Percentiles rank a stretch among this genome's conserved stretches.
Conservation (phyloP, 345 rosid species). For the Cardamine resedifolia region DNA sequence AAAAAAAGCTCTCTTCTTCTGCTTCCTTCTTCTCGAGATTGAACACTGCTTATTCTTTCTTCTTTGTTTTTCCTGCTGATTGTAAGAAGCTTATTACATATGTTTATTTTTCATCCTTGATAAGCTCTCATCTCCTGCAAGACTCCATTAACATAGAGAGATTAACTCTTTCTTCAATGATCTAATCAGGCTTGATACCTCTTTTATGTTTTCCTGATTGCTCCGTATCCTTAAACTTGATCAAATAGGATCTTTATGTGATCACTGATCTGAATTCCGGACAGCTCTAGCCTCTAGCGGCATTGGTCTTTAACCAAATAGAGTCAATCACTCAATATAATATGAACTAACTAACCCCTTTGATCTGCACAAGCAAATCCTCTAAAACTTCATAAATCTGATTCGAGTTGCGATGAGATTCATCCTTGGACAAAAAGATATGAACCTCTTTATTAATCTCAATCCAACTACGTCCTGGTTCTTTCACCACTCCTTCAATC, state of each 20-base stretch:
- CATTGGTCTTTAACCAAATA: constrained; percentile 4
- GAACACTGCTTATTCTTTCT: background rate
- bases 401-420: constrained; percentile 42
- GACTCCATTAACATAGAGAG: background rate
- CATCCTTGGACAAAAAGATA: constrained; percentile 60
- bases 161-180: constrained; percentile 1
- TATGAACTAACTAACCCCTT: constrained; percentile 32
- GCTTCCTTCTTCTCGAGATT: constrained; percentile 2
- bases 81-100: background rate
- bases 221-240: background rate
- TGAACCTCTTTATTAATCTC: constrained; percentile 44
- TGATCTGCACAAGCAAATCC: constrained; percentile 51
- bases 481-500: constrained; percentile 56
- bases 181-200: background rate
- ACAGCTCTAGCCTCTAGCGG: constrained; percentile 13
- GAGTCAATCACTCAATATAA: background rate
- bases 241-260: background rate
- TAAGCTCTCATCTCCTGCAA: constrained; percentile 11
- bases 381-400: constrained; percentile 46
- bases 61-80: background rate
- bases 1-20: background rate
- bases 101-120: background rate
- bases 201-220: background rate
- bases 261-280: background rate
- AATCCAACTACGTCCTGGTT: constrained; percentile 79